These are phyloP conservation scores for Talaromyces amestolkiae DNA, from an alignment of 2,329 filamentous ascomycete genomes.

Conservation along the genomic window DNA sequence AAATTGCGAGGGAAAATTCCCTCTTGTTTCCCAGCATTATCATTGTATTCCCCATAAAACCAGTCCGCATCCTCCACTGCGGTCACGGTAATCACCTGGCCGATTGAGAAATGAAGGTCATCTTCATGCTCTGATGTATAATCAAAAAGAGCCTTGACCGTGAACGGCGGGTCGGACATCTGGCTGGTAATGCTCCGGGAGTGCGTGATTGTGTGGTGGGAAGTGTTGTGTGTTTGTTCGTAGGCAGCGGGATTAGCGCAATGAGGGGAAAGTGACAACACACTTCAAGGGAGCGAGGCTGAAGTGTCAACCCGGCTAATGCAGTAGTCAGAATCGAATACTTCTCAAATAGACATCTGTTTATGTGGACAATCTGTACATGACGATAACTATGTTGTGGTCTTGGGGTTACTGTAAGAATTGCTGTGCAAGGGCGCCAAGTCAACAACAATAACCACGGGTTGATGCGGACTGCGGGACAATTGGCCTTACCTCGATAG, in stretches of 20 bases:
- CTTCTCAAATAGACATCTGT: not conserved
- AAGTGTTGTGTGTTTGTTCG: conserved; percentile 1
- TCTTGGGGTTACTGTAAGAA: not conserved
- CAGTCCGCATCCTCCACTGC: conserved; percentile 91
- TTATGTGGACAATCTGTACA: not conserved
- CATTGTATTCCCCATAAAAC: conserved; percentile 85
- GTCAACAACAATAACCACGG: conserved; percentile 3
- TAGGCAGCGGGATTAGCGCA: conserved; percentile 19
- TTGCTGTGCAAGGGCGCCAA: not conserved
- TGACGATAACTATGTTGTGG: conserved; percentile 1
- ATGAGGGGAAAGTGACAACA: conserved; percentile 18
- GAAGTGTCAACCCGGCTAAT: not conserved
- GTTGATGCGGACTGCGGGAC: conserved; percentile 13
- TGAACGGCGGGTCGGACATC: conserved; percentile 74
- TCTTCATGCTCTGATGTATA: conserved; percentile 92
- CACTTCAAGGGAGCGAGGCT: conserved; percentile 2
- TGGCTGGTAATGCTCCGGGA: conserved; percentile 36
- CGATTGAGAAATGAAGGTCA: conserved; percentile 80
- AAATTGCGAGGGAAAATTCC: conserved; percentile 97
- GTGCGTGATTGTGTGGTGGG: conserved; percentile 2
- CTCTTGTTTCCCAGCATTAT: conserved; percentile 73
- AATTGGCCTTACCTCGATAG: conserved; percentile 10
- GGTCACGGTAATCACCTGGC: conserved; percentile 90
- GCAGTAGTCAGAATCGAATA: not conserved
- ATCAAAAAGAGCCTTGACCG: conserved; percentile 93